These are phyloP conservation scores for Paracoccidioides brasiliensis DNA, from an alignment of 2,329 filamentous ascomycete genomes.

Conservation along the genomic window DNA sequence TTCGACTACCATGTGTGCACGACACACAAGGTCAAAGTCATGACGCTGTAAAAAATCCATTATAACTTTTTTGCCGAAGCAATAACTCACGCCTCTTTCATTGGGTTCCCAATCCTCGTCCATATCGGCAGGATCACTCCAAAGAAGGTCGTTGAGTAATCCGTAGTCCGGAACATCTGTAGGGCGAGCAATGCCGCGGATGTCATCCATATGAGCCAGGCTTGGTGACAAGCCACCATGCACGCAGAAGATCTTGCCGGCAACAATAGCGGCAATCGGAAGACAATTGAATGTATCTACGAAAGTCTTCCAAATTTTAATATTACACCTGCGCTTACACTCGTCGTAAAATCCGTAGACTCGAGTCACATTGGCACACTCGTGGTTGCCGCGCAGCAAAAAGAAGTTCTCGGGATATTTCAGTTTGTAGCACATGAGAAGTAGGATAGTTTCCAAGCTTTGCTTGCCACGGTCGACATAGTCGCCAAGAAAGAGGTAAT, in stretches of 20 bases:
- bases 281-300: slow-evolving; percentile 93
- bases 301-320: slow-evolving; percentile 97
- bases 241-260: slow-evolving; percentile 94
- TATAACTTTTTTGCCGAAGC: slow-evolving; percentile 96
- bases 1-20: slow-evolving; percentile 98
- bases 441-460: slow-evolving; percentile 82
- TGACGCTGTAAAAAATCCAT: slow-evolving; percentile 88
- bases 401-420: slow-evolving; percentile 98
- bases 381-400: slow-evolving; percentile 83
- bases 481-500: slow-evolving; percentile 89
- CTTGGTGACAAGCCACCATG: slow-evolving; percentile 89
- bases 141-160: slow-evolving; percentile 83
- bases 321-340: slow-evolving; percentile 89
- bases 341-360: slow-evolving; percentile 98
- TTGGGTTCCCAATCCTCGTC: slow-evolving; percentile 97
- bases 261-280: slow-evolving; percentile 91
- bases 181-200: slow-evolving; percentile 84
- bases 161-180: slow-evolving; percentile 97
- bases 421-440: slow-evolving; percentile 91
- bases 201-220: slow-evolving; percentile 94
- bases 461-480: slow-evolving; percentile 97
- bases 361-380: slow-evolving; percentile 89
- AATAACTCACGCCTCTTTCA: slow-evolving; percentile 92
- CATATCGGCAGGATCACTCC: slow-evolving; percentile 98
- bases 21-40: slow-evolving; percentile 93